A percentile compares a stretch with the other conserved stretches of the same genome.
phyloP scores from a whole-genome alignment of 768 basidiomycete species.

The Paxillus involutus region DNA sequence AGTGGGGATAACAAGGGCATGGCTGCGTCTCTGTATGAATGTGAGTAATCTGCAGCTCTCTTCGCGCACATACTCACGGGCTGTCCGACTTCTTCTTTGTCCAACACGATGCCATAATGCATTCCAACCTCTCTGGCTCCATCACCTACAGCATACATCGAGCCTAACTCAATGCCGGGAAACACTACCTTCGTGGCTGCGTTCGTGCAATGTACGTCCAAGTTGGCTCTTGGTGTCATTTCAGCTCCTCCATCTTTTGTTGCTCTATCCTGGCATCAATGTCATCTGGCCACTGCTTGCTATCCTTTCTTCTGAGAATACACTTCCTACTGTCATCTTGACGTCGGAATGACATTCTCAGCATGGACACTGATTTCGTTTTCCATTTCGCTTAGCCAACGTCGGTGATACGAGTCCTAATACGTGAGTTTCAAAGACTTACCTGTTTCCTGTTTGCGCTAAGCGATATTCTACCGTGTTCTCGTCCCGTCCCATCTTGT shows the following conservation, averaged over 20 bases:
- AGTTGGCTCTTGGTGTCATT: neutral
- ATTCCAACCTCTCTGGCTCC: neutral
- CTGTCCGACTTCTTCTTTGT: neutral
- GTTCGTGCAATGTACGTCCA: constrained; percentile 63
- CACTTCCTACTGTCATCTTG: neutral
- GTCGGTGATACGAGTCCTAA: constrained; percentile 82
- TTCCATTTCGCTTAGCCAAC: constrained; percentile 49
- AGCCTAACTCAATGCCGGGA: constrained; percentile 67
- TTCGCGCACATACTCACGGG: no score
- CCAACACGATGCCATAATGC: no score
- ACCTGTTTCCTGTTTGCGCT: neutral
- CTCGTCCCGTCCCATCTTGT: no score
- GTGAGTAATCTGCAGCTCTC: constrained; percentile 33
- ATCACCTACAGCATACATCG: constrained; percentile 48
- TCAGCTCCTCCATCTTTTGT: no score
- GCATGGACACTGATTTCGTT: neutral
- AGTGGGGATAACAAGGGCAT: constrained; percentile 85
- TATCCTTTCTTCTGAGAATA: neutral
- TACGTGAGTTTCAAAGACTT: constrained; percentile 48
- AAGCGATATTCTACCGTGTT: neutral
- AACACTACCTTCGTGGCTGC: constrained; percentile 71
- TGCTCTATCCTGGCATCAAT: no score
- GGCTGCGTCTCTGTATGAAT: constrained; percentile 79
- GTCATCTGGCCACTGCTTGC: neutral
- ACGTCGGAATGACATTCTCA: neutral